phyloP scores from a whole-genome alignment of 1,284 basidiomycete species.

The Tylopilus orsonianus region DNA sequence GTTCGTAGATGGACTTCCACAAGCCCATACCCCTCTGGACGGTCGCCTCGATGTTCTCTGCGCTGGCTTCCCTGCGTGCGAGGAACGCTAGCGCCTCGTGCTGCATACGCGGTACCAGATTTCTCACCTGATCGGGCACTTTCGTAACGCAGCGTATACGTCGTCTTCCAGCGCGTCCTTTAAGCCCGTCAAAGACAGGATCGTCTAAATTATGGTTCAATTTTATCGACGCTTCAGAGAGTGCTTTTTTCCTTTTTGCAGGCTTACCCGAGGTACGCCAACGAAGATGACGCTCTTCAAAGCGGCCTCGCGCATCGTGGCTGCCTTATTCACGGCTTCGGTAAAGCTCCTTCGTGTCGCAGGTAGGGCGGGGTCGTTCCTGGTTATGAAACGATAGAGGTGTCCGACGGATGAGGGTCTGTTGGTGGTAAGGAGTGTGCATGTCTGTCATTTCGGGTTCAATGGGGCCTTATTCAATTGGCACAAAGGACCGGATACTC shows the following conservation, averaged over 20 bases:
- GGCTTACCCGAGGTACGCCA: constrained; percentile 79
- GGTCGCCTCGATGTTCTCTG: constrained; percentile 67
- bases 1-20: constrained; percentile 92
- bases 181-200: constrained; percentile 78
- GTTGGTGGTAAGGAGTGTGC: constrained; percentile 81
- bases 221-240: constrained; percentile 13
- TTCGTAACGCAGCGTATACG: constrained; percentile 70
- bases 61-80: constrained; percentile 52
- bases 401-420: constrained; percentile 77
- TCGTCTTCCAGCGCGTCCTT: constrained; percentile 76
- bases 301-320: constrained; percentile 89
- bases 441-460: constrained; percentile 56
- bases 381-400: constrained; percentile 76
- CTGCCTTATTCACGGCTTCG: constrained; percentile 67
- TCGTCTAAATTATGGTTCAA: constrained; percentile 53
- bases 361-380: constrained; percentile 45
- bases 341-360: constrained; percentile 45
- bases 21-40: constrained; percentile 65
- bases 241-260: constrained; percentile 4
- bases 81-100: constrained; percentile 31
- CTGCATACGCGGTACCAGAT: constrained; percentile 14
- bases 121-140: constrained; percentile 64
- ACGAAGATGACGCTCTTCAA: constrained; percentile 93
- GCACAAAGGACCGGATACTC: constrained; percentile 31
- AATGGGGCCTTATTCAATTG: constrained; percentile 14